Evolutionary conservation across 2,329 filamentous ascomycete species (phyloP), one percentile per base, ranked within the genome.

Genomic region (Fusarium agapanthi): DNA sequence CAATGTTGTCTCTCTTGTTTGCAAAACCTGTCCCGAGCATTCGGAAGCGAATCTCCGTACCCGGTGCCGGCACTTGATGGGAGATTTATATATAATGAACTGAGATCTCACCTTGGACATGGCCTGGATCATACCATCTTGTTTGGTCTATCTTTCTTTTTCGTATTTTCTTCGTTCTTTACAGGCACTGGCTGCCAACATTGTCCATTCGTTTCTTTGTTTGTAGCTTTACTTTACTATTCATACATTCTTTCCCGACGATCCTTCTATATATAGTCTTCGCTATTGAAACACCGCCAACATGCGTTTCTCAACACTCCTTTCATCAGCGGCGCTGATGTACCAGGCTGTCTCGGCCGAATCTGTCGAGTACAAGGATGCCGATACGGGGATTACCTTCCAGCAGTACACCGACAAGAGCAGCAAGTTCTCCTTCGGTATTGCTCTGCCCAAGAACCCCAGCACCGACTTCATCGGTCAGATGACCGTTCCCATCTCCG

Each of bases 391-490:
- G 26, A 89, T 89, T 72, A 81, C 79, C 34, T 89, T 89, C 79
- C 85, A 86, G 74, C 86, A 86, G 53, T 88, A 84, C 77, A 82
- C 79, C 18, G 83, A 86, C 24, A 66, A 71, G 15, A 72, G 77
- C 55, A 86, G 84, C 62, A 84, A 85, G 40, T 83, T 87, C 56
- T 86, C 84, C 37, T 88, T 88, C 55, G 89, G 89, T 75, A 75
- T 91, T 57, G 86, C 86, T 5, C 80, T 91, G 22, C 89, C 89
- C 10, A 72, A 79, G 22, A 80, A 85, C 75, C 87, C 86, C 58
- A 83, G 84, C 10, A 84, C 81, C 48, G 89, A 91, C 76, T 90
- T 90, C 72, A 88, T 91, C 63, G 89, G 89, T 41, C 73, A 68
- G 35, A 84, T 88, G 55, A 80, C 90, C 53, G 89, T 90, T 77